Evolutionary conservation across 2,329 filamentous ascomycete species (phyloP), one percentile per base, ranked within the genome.

Genomic region (Fusarium napiforme): DNA sequence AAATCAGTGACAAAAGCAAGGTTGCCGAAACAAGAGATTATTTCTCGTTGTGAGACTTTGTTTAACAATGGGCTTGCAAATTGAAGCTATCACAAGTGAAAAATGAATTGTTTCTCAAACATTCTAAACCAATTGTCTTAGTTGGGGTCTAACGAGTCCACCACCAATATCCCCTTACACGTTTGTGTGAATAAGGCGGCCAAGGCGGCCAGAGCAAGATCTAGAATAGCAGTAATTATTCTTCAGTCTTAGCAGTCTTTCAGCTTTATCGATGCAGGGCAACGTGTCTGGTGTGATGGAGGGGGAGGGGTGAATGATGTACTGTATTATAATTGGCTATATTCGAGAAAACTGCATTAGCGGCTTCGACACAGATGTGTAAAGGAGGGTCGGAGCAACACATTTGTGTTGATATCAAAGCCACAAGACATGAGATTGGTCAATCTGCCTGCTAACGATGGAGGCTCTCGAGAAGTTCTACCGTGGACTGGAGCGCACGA

Each of bases 61-160:
- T 28, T 39, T 18, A 1, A 14, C 0, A 12, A n/a, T 12, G 0
- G 0, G 23, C 2, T 28, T 18, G 0, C n/a, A n/a, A n/a, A n/a
- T 28, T 28, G 7, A 39, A 7, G 34, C 50, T 53, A 39, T 39
- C 50, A 28, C 0, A 39, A 53, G 9, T 11, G 14, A 18, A n/a
- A 37, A 37, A 9, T 2, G 4, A 8, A 37, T 37, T 21, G 0
- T 16, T 9, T 15, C n/a, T 28, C 0, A 11, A 52, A 8, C 30
- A 15, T 12, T 21, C 6, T 18, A 26, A 16, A 23, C 9, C 32
- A 53, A 28, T 28, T 53, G 34, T 52, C 49, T 53, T 37, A 28
- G 23, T 11, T 16, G 12, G 2, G 2, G 6, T 36, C 18, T 15
- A 21, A 28, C 0, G 4, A 5, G 32, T 11, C 12, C 9, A 1